Evolutionary conservation across 164 flowering plant species (phyloP), one percentile per base, ranked within the genome.

Genomic region (Brasenia schreberi): DNA sequence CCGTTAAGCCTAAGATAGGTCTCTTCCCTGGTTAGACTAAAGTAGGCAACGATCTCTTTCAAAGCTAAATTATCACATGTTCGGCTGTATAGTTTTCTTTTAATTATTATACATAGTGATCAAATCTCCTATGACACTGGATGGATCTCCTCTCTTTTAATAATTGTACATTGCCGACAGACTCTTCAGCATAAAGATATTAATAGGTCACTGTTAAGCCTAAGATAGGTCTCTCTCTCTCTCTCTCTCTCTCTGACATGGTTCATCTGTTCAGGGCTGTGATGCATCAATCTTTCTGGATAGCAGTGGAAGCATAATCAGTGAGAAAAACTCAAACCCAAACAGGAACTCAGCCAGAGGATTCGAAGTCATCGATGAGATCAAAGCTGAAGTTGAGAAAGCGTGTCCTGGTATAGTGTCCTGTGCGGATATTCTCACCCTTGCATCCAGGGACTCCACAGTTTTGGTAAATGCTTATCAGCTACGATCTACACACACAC

Each of bases 371-470:
- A 72, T 94, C 16, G 97, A 94, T 64, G 82, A 87, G 67, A 92
- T 92, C 67, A 94, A 94, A 73, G 70, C 84, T 18, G 97, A 89
- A 61, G 59, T 94, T 5, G 99, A 94, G 83, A 82, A 87, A 76
- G 86, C 73, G 19, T 94, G 99, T 76, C 96, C 99, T 23, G 75
- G 76, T 0, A 87, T 89, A 0, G 96, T 94, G n/a, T 94, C 99
- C 17, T 94, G 99, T 71, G 96, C 99, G 68, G 99, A 94, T 74
- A 81, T 88, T 44, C 49, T 89, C 72, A 83, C 97, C 64, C 72
- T 94, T 18, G 96, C 92, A 58, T 97, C 99, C 9, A 85, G 99
- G 78, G 96, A 91, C 66, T 89, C 96, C 23, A 86, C 96, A 45
- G 88, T 81, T 74, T 67, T 94, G 64, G 97, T 94, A 74, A 49